Evolutionary conservation across 2,329 filamentous ascomycete genomes (phyloP).

Genomic region (Neofusicoccum sp.): DNA sequence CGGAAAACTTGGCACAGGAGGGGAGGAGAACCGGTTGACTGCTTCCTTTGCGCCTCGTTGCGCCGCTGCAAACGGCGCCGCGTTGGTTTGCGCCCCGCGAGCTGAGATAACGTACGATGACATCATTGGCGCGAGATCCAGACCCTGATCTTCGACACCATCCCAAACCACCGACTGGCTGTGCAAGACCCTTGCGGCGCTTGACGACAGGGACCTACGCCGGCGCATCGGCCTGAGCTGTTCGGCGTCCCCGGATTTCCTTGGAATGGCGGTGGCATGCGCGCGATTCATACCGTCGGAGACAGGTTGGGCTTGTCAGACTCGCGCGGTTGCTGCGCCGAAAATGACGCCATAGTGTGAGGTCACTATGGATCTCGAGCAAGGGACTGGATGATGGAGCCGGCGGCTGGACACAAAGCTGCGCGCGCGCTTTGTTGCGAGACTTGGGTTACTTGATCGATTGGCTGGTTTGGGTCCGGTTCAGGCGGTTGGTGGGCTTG

Average conservation of each 20-base stretch:
- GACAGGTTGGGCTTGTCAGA: background rate
- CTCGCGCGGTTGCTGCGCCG: background rate
- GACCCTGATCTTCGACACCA: background rate
- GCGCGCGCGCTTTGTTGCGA: too few relatives aligned
- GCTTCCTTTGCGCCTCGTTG: background rate
- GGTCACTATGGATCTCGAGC: background rate
- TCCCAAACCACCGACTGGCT: background rate
- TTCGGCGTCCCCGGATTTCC: background rate
- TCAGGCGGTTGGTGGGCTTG: background rate
- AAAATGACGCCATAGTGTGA: constrained; percentile 9
- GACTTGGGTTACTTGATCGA: background rate
- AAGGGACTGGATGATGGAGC: background rate
- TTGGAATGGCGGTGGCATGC: background rate
- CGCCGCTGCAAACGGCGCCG: constrained; percentile 1
- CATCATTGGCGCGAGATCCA: constrained; percentile 4
- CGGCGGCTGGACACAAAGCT: background rate
- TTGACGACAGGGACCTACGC: background rate
- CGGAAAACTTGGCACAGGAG: constrained; percentile 7
- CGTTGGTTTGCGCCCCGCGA: background rate
- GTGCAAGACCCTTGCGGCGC: background rate
- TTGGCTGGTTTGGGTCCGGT: background rate
- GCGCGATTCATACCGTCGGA: background rate
- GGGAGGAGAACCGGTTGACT: background rate
- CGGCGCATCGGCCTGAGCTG: background rate
- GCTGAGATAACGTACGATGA: constrained; percentile 16